Conservation (phyloP, 1,284 basidiomycete species). For the Trametes pubescens region DNA sequence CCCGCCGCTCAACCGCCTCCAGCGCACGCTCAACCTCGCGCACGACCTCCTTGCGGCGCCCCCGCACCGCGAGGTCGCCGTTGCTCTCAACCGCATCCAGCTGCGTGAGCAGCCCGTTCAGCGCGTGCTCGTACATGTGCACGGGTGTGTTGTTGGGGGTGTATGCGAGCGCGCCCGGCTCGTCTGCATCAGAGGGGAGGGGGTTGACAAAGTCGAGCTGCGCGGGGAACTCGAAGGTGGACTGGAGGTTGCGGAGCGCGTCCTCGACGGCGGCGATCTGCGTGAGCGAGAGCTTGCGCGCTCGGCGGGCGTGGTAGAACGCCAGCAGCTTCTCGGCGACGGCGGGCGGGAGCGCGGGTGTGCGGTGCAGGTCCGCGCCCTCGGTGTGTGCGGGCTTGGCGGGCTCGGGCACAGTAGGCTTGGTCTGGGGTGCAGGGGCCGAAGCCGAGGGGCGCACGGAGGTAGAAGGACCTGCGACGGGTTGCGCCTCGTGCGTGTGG, state of each 20-base stretch:
- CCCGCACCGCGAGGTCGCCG: slow-evolving; percentile 64
- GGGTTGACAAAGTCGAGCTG: slow-evolving; percentile 42
- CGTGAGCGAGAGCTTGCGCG: slow-evolving; percentile 35
- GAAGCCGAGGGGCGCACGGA: neutral
- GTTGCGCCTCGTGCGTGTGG: neutral
- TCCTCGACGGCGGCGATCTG: slow-evolving; percentile 41
- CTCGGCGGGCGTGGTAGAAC: slow-evolving; percentile 33
- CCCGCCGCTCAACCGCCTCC: slow-evolving; percentile 50
- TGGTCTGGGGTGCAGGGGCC: neutral
- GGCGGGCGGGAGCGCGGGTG: slow-evolving; percentile 32
- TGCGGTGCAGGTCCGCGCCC: slow-evolving; percentile 33
- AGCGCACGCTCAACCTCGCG: slow-evolving; percentile 68
- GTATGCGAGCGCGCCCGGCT: slow-evolving; percentile 43
- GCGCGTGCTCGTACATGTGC: slow-evolving; percentile 58
- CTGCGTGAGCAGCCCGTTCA: slow-evolving; percentile 67
- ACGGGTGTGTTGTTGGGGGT: slow-evolving; percentile 56
- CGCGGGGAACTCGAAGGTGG: slow-evolving; percentile 44
- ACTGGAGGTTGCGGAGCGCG: slow-evolving; percentile 39
- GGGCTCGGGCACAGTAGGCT: neutral
- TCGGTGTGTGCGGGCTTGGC: neutral
- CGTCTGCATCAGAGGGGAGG: slow-evolving; percentile 7
- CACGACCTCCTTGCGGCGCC: slow-evolving; percentile 66
- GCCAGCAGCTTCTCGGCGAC: slow-evolving; percentile 34
- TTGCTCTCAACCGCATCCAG: slow-evolving; percentile 74
- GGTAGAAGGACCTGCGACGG: slow-evolving; percentile 19